phyloP scores from a whole-genome alignment of 176 grass and related monocot species.

The Cenchrus purpureus region DNA sequence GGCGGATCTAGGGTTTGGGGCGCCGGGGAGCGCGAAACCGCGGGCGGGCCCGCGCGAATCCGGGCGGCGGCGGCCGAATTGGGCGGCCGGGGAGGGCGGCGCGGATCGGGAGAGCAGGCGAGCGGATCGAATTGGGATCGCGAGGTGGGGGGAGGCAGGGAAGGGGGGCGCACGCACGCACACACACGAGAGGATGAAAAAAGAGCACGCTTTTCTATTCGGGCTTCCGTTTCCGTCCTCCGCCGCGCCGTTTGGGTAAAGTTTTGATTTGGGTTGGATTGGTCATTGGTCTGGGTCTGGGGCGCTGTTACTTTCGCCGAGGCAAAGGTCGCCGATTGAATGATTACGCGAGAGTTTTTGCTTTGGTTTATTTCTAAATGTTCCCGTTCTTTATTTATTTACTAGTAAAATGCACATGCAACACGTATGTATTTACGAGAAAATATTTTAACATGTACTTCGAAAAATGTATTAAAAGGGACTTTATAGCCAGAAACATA shows the following conservation, averaged over 20 bases:
- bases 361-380: neutral
- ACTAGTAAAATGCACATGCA: no score
- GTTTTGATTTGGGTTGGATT: conserved; percentile 40
- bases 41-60: conserved; percentile 16
- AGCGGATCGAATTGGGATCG: conserved; percentile 62
- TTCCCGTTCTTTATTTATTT: no score
- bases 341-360: conserved; percentile 4
- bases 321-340: neutral
- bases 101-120: conserved; percentile 46
- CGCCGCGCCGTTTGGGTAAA: conserved; percentile 25
- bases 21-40: neutral
- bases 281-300: neutral
- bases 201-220: conserved; percentile 52
- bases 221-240: neutral
- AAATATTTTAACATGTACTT: no score
- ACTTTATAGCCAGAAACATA: no score
- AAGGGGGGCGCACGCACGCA: conserved; percentile 16
- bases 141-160: neutral
- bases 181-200: conserved; percentile 55
- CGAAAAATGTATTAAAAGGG: no score
- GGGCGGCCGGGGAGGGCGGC: conserved; percentile 10
- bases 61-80: conserved; percentile 25
- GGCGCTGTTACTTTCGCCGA: conserved; percentile 42
- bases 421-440: no score
- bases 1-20: no score